Evolutionary conservation across 306 rosid species (phyloP).

Genomic region (Leucaena leucocephala): DNA sequence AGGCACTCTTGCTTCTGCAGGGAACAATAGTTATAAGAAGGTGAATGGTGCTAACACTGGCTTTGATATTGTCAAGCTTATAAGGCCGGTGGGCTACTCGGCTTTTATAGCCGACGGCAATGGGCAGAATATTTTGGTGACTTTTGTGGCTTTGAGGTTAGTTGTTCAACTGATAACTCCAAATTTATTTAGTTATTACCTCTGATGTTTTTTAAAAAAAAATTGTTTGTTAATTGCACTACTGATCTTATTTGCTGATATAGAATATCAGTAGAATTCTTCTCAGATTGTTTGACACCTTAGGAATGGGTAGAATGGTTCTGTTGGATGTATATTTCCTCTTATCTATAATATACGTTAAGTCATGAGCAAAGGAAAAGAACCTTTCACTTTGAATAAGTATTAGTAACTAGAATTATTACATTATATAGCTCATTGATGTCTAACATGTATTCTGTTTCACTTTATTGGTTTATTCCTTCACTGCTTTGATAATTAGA

Average conservation of each 20-base stretch:
- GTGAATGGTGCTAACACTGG: conserved; percentile 42
- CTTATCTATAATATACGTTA: background rate
- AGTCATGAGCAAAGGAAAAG: conserved; percentile 11
- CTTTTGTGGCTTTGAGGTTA: conserved; percentile 80
- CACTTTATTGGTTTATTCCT: conserved; percentile 15
- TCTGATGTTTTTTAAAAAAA: background rate
- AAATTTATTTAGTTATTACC: conserved; percentile 12
- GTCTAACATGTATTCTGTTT: background rate
- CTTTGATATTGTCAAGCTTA: conserved; percentile 64
- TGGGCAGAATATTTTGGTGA: conserved; percentile 61
- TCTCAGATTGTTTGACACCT: conserved; percentile 8
- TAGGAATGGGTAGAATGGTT: background rate
- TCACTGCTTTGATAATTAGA: conserved; percentile 10
- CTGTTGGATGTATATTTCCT: conserved; percentile 25
- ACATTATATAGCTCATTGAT: background rate
- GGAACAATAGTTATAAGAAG: conserved; percentile 49
- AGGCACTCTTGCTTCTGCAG: conserved; percentile 40
- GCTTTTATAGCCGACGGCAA: conserved; percentile 56
- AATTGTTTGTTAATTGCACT: background rate
- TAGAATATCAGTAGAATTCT: conserved; percentile 3
- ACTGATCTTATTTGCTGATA: background rate
- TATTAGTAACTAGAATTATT: conserved; percentile 20
- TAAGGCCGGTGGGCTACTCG: conserved; percentile 77
- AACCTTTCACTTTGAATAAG: background rate
- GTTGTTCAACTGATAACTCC: conserved; percentile 39